These are phyloP conservation scores for Lipomyces chichibuensis DNA, from an alignment of 805 yeast genomes.

Conservation along the genomic window DNA sequence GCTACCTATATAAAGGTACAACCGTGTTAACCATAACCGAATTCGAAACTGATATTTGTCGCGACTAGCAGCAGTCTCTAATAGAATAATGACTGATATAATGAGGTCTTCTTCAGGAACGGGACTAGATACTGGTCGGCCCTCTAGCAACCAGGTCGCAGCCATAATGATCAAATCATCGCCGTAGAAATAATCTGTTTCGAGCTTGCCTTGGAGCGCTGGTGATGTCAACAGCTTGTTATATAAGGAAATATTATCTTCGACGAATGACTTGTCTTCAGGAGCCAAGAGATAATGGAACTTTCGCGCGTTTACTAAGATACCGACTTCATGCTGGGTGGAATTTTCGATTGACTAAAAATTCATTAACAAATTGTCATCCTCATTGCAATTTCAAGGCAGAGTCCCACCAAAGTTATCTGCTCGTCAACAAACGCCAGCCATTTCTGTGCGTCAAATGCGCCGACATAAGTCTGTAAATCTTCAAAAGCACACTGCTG, in stretches of 20 bases:
- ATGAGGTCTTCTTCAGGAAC: slow-evolving; percentile 36
- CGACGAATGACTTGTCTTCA: slow-evolving; percentile 38
- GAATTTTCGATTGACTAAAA: slow-evolving; percentile 1
- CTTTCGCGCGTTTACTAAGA: slow-evolving; percentile 53
- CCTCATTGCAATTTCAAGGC: background rate
- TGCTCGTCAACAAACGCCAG: slow-evolving; percentile 29
- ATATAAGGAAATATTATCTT: slow-evolving; percentile 49
- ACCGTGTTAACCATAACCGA: slow-evolving; percentile 67
- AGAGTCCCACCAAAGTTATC: background rate
- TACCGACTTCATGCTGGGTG: slow-evolving; percentile 26
- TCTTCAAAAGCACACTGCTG: slow-evolving; percentile 72
- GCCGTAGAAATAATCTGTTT: slow-evolving; percentile 72
- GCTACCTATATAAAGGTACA: slow-evolving; percentile 64
- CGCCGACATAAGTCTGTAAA: slow-evolving; percentile 47
- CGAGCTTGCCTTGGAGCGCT: slow-evolving; percentile 49
- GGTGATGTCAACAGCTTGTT: slow-evolving; percentile 44
- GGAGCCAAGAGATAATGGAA: slow-evolving; percentile 47
- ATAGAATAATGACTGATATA: slow-evolving; percentile 52
- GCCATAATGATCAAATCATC: slow-evolving; percentile 67
- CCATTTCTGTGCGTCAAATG: slow-evolving; percentile 39
- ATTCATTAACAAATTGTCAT: background rate
- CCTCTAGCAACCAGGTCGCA: slow-evolving; percentile 44
- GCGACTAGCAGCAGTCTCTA: slow-evolving; percentile 57
- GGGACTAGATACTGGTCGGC: slow-evolving; percentile 7
- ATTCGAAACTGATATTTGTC: slow-evolving; percentile 78